Conservation (phyloP, 2,329 filamentous ascomycete genomes). For the Pseudonectria buxi region DNA sequence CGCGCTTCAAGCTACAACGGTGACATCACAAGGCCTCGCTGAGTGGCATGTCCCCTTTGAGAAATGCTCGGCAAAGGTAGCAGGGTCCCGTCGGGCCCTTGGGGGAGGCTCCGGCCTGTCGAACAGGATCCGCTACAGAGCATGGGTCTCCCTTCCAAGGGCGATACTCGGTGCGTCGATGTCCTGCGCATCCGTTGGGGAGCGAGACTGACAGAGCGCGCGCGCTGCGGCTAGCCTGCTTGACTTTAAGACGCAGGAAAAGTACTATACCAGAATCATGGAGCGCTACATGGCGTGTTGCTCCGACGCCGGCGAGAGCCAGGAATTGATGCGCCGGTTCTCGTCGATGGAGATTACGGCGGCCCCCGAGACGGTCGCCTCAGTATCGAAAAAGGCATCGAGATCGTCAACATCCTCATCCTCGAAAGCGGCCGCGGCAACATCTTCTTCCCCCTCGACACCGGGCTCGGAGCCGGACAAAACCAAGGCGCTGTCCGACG, state of each 20-base stretch:
- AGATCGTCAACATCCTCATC: slow-evolving; percentile 6
- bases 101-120: slow-evolving; percentile 67
- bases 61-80: slow-evolving; percentile 26
- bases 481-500: slow-evolving; percentile 60
- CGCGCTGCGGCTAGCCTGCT: slow-evolving; percentile 47
- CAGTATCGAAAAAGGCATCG: slow-evolving; percentile 1
- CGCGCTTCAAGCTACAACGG: too few relatives aligned
- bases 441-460: slow-evolving; percentile 1
- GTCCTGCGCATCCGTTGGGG: not conserved
- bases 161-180: slow-evolving; percentile 65
- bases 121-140: slow-evolving; percentile 70
- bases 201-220: slow-evolving; percentile 1
- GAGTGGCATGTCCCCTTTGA: slow-evolving; percentile 1
- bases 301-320: slow-evolving; percentile 62
- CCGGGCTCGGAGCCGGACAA: slow-evolving; percentile 25
- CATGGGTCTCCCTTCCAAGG: slow-evolving; percentile 84
- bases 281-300: slow-evolving; percentile 88
- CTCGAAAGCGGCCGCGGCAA: not conserved
- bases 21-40: too few relatives aligned
- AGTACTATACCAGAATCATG: slow-evolving; percentile 80
- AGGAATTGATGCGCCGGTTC: slow-evolving; percentile 70
- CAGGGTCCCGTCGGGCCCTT: slow-evolving; percentile 44
- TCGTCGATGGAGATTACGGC: slow-evolving; percentile 45
- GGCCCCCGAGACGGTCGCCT: slow-evolving; percentile 5
- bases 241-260: slow-evolving; percentile 71